Evolutionary conservation across 768 basidiomycete genomes (phyloP), one percentile per base, ranked within the genome.

Genomic region (Sporobolomyces phaffii): DNA sequence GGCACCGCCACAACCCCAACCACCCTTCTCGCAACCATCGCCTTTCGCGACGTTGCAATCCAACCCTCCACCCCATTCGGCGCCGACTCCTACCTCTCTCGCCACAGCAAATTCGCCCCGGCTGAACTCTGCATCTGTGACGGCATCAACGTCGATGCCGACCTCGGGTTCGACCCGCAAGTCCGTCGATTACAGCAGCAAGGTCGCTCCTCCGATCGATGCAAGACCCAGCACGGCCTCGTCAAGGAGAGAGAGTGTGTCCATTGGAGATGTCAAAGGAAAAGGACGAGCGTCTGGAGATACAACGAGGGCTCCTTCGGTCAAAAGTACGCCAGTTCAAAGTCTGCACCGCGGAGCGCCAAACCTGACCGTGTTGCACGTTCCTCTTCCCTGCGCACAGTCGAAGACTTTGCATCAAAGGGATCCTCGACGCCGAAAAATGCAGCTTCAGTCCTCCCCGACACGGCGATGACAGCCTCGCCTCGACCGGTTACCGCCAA

Each of bases 281-380:
- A 68, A 62, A 28, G 61, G 58, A 1, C 58, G 54, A 48, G 62
- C 47, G 20, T 13, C n/a, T 6, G 62, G 53, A n/a, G 51, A 65
- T 4, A 11, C 5, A 3, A 28, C 48, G 24, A 26, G 5, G 17
- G 22, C 22, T 8, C 5, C 29, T 10, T 26, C 29, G 38, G n/a
- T 49, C 45, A 60, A 53, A 20, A 20, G 44, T 10, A 53, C 33
- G 52, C 33, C n/a, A 5, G 52, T 3, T 36, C n/a, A 38, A 38
- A 38, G 38, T 38, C 38, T 38, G 9, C 17, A 38, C 38, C 38
- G 10, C 38, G 9, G 10, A 9, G 38, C 38, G 38, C 9, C 38
- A 38, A 38, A 9, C 38, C 10, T 17, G 17, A 9, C 38, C 38
- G 38, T 38, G 44, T 11, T 20, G 44, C 11, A 20, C 24, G 26